phyloP scores from a whole-genome alignment of 2,329 filamentous ascomycete species.

The Fusarium chuoi region DNA sequence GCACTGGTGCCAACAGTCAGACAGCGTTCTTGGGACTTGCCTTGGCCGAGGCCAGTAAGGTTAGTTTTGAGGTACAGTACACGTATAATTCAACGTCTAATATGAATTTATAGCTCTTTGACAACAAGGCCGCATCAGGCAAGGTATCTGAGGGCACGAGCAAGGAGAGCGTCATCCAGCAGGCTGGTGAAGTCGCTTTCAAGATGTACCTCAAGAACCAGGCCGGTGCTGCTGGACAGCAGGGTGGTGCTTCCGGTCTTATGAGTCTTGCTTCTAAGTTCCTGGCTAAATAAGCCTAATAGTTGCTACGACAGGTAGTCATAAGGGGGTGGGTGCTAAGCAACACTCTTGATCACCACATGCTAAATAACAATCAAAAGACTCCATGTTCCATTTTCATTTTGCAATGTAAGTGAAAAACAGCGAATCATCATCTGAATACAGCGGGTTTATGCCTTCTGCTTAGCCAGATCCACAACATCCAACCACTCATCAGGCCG shows the following conservation, averaged over 20 bases:
- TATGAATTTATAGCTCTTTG: constrained; percentile 64
- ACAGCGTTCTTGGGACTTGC: constrained; percentile 86
- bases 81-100: constrained; percentile 2
- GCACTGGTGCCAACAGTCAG: constrained; percentile 64
- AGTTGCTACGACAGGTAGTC: neutral
- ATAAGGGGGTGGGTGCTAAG: neutral
- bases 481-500: constrained; percentile 68
- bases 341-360: neutral
- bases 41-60: constrained; percentile 87
- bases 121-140: constrained; percentile 65
- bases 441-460: neutral
- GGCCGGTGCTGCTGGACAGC: constrained; percentile 51
- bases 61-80: constrained; percentile 48
- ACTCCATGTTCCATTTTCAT: neutral
- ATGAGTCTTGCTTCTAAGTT: constrained; percentile 61
- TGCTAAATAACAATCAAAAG: neutral
- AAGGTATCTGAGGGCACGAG: constrained; percentile 67
- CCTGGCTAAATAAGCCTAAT: constrained; percentile 39
- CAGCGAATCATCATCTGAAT: neutral
- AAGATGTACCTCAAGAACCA: constrained; percentile 92
- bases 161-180: constrained; percentile 83
- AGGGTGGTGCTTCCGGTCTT: constrained; percentile 53
- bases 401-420: neutral
- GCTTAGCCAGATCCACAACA: constrained; percentile 54
- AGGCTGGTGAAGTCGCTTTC: constrained; percentile 85